Evolutionary conservation across 2,329 filamentous ascomycete species (phyloP).

Genomic region (Nemania diffusa): DNA sequence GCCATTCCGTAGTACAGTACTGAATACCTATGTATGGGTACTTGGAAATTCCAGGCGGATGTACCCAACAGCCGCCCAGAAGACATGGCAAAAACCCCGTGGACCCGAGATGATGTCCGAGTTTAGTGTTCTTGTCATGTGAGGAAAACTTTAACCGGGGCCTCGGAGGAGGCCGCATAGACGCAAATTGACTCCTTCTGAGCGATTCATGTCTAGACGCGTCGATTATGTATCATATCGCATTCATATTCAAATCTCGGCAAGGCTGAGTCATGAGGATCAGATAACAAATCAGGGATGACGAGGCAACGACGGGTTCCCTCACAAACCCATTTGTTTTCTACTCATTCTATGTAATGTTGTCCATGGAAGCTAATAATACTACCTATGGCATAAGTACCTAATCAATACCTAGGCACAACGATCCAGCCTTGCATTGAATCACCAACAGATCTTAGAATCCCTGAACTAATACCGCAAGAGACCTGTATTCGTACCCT

Average conservation of each 20-base stretch:
- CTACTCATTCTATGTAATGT: too few relatives aligned
- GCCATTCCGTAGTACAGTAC: background rate
- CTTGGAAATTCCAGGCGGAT: background rate
- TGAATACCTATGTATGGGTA: conserved; percentile 3
- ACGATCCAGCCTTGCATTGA: background rate
- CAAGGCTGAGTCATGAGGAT: background rate
- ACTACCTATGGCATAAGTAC: background rate
- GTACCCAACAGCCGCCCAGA: background rate
- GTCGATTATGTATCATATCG: background rate
- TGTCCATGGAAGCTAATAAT: background rate
- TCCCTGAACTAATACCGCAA: background rate
- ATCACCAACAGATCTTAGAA: background rate
- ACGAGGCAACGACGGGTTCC: background rate
- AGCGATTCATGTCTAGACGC: background rate
- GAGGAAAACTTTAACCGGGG: background rate
- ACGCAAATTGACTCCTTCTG: background rate
- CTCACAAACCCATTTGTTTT: too few relatives aligned
- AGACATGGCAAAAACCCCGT: background rate
- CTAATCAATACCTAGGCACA: too few relatives aligned
- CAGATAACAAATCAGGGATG: background rate
- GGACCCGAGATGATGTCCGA: background rate
- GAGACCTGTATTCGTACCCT: background rate
- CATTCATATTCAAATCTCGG: background rate
- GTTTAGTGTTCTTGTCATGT: background rate
- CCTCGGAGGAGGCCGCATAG: background rate